Base-by-base conservation (phyloP, 2,329 filamentous ascomycete genomes). In the Xylariaceae sp. region DNA sequence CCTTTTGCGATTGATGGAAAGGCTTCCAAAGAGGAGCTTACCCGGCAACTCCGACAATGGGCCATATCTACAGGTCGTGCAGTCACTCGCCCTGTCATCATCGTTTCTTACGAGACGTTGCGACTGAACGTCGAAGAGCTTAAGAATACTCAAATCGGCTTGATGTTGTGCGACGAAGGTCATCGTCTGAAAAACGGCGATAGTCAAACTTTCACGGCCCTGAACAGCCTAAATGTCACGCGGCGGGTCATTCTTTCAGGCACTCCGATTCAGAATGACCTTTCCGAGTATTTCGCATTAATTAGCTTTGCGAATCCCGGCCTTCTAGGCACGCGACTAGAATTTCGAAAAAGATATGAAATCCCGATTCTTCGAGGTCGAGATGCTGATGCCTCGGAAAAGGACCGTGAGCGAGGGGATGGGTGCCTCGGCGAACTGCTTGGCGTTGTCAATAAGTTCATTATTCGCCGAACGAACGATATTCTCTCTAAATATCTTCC, bases 1-100 rank as follows among this genome's bases (percentile, higher is more conserved):
- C 93, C 94, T 7, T 99, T 99, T 68, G 94, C 93, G 18, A 92
- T 97, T 55, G 94, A 99, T 66, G 94, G 94, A 22, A 99, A 97
- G 72, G 93, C 90, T 12, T 87, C 90, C 0, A 99, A 99, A 66
- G 90, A 96, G 61, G 94, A 97, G 64, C 77, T 99, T 38, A 95
- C 85, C 1, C 82, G 88, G 45, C 94, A 99, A 66, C 80, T 99
- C 57, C 87, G 90, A 36, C 94, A 97, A 69, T 99, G 94, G 94
- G 89, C 90, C 1, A 94, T 96, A 65, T 84, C 93, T 5, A 90
- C 83, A 31, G 94, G 94, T n/a, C 87, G 95, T 45, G 79, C 90
- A 12, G 86, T 99, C 18, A 94, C 92, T 3, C 81, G 94, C 34
- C 94, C 94, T 0, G 92, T 97, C 34, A 88, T 99, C 47, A 99